Evolutionary conservation across 73 alveolate genomes (phyloP).

Genomic region (Stentor coeruleus): DNA sequence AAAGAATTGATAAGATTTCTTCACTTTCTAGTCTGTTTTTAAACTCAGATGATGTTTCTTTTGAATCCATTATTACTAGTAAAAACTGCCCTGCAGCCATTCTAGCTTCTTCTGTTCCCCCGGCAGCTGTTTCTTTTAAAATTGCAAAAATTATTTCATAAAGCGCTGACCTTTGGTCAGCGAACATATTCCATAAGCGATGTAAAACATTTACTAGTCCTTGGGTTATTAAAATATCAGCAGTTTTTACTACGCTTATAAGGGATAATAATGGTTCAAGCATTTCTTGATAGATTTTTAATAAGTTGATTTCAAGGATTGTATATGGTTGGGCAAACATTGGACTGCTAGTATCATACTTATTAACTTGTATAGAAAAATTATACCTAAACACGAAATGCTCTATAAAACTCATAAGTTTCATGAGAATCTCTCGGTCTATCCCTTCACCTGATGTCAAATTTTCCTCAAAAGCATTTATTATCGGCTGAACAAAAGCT

Average conservation of each 20-base stretch:
- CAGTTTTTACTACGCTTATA: background rate
- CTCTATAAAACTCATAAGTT: background rate
- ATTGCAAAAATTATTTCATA: background rate
- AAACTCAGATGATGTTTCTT: background rate
- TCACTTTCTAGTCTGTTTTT: constrained; percentile 8
- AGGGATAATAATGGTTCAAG: background rate
- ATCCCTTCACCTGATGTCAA: background rate
- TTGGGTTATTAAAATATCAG: constrained; percentile 15
- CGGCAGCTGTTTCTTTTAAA: constrained; percentile 21
- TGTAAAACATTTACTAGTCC: background rate
- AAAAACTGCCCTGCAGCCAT: background rate
- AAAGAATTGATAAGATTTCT: background rate
- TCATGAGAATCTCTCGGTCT: background rate
- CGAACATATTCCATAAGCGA: constrained; percentile 6
- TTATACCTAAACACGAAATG: background rate
- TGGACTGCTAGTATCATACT: background rate
- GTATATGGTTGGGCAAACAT: background rate
- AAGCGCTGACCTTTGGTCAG: background rate
- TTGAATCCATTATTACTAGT: background rate
- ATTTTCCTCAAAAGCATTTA: background rate
- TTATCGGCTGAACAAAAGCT: background rate
- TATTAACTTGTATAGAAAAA: background rate
- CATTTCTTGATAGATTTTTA: background rate
- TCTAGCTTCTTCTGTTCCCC: constrained; percentile 14
- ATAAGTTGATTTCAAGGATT: background rate